A percentile compares a stretch with the other conserved stretches of the same genome.
Conservation (phyloP, 2,329 filamentous ascomycete species). For the Paecilomyces sp. region DNA sequence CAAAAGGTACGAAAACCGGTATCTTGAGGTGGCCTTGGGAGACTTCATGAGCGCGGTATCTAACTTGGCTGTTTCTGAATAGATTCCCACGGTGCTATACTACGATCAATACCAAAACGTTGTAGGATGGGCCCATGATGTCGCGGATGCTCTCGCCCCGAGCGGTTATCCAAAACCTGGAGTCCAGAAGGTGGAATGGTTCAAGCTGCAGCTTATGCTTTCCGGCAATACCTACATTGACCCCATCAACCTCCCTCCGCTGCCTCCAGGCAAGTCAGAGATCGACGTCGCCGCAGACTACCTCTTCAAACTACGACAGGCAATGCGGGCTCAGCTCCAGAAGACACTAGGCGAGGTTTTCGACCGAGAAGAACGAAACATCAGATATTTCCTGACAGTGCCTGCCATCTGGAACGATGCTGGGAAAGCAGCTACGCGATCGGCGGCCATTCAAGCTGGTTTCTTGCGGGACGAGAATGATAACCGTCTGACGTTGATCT, state of each 20-base stretch:
- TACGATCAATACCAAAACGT: slow-evolving; percentile 99
- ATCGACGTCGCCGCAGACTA: slow-evolving; percentile 99
- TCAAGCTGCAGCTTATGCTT: slow-evolving; percentile 98
- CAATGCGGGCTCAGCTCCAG: slow-evolving; percentile 90
- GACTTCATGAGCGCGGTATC: background rate
- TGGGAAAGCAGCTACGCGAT: slow-evolving; percentile 91
- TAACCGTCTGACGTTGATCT: slow-evolving; percentile 88
- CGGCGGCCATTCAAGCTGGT: slow-evolving; percentile 92
- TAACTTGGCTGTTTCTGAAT: slow-evolving; percentile 6
- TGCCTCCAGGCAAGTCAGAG: slow-evolving; percentile 95
- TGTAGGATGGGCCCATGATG: slow-evolving; percentile 98
- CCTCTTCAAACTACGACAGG: slow-evolving; percentile 94
- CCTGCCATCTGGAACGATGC: slow-evolving; percentile 99
- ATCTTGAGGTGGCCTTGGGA: slow-evolving; percentile 1
- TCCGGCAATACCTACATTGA: slow-evolving; percentile 99
- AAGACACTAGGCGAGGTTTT: slow-evolving; percentile 97
- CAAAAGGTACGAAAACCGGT: slow-evolving; percentile 65
- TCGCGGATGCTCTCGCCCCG: slow-evolving; percentile 89
- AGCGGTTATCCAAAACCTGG: slow-evolving; percentile 96
- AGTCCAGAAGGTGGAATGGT: slow-evolving; percentile 99
- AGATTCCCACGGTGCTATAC: slow-evolving; percentile 99
- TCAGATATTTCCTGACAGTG: slow-evolving; percentile 96
- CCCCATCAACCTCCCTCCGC: slow-evolving; percentile 94
- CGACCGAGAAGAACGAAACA: slow-evolving; percentile 95
- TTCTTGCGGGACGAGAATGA: slow-evolving; percentile 97